Evolutionary conservation across 805 yeast genomes (phyloP), one percentile per base, ranked within the genome.

Genomic region (Wickerhamiella musiphila): DNA sequence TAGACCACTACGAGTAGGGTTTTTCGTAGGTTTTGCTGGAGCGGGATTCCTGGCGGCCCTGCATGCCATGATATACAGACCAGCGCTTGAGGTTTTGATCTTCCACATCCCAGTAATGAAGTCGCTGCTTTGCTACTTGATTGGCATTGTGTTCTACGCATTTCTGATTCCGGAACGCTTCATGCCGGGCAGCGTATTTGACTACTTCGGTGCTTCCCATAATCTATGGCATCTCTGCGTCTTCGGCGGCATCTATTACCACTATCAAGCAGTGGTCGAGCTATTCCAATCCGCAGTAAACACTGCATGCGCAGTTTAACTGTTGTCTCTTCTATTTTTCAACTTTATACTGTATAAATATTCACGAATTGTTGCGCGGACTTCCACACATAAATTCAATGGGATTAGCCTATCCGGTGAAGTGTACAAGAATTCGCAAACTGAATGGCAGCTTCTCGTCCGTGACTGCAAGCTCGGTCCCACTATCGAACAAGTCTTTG

Each of bases 141-240:
- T 66, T 0, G 98, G 98, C 11, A 93, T 84, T 12, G 67, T 75
- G 5, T 78, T 84, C 48, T 86, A 86, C 53, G 93, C 92, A 5
- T 68, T 78, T 7, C 64, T 84, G 32, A 69, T 84, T 24, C 96
- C 96, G 1, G 98, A 86, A 56, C 67, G 90, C 43, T 79, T 79
- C 42, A 47, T 43, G 28, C 56, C 54, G 5, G 58, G 57, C 6
- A 33, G 41, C 15, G 34, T 54, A 26, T 49, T 57, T 38, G 60
- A 57, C 42, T 54, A 53, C 42, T 43, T 58, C 35, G 61, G 86
- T 77, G 86, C 83, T 94, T 79, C 94, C 23, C 98, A 86, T 53
- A 84, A 83, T 47, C 60, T 86, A 19, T 86, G 98, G 98, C 98
- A 86, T 56, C 51, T 82, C 9, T 81, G 78, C 49, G 98, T 90